Evolutionary conservation across 768 basidiomycete species (phyloP), one percentile per base, ranked within the genome.

Genomic region (Russula compacta): DNA sequence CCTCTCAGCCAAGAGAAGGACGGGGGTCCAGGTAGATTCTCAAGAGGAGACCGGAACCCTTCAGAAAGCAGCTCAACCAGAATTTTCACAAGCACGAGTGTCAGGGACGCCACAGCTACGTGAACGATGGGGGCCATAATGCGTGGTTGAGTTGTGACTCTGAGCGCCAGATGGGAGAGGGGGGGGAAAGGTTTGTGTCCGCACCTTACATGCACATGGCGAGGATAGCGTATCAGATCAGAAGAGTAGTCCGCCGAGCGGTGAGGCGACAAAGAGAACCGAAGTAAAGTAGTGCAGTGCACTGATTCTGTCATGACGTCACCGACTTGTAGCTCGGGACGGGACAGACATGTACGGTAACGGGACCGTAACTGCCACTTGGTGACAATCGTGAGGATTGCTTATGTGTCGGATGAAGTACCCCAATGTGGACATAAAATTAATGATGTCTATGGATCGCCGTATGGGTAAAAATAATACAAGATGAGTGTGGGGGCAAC

Each of bases 1-100:
- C 63, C 63, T 54, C 51, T 61, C 15, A 64, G 40, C 60, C 63
- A 64, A 40, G 63, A 62, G 29, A 14, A 40, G 15, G 63, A 56
- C 33, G 51, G 60, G 36, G 63, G 60, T 1, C 63, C 63, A 15
- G 60, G 60, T 47, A 64, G 50, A 49, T 64, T 53, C 14, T 43
- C 32, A 10, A 64, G 51, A 36, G 55, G 42, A 39, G 60, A 64
- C 17, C 51, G 39, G n/a, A 58, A 14, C 19, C 43, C 12, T 4
- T 21, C 61, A 9, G 33, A 58, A 36, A 58, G 52, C 33, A 58
- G 46, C 32, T 62, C 33, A n/a, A 58, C 61, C 4, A 58, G 19
- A 8, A 14, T 53, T 51, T 58, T 62, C n/a, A 49, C 33, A 7
- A 48, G 48, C 2, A 62, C 12, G 40, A 62, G 43, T 35, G 61